Base-by-base conservation (phyloP, 495 filamentous ascomycete species). In the Astrothelium macrocarpum region DNA sequence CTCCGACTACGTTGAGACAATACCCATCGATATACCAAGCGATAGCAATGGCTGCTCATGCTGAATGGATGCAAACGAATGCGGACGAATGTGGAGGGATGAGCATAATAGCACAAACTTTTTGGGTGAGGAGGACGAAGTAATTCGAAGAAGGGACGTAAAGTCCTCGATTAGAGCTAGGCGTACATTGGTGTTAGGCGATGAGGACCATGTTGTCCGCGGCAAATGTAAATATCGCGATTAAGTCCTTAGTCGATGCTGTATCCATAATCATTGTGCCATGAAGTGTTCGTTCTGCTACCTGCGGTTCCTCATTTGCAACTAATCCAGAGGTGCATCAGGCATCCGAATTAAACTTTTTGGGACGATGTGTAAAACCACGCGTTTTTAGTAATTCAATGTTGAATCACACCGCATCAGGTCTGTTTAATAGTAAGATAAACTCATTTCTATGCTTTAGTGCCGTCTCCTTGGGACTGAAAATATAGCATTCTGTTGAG, bases 1-100 rank as follows among this genome's bases (percentile, higher is more conserved):
- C 68, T 90, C 90, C 56, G 94, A 97, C 73, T 97, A 95, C 78
- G 89, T 90, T 64, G 95, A 97, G 72, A 93, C 94, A 43, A 97
- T 97, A 78, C 93, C 96, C 75, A 96, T 97, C 73, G 88, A 95
- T 77, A 84, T 96, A 64, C 90, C 95, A 77, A 89, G 88, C 72
- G 90, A 95, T 62, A 84, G 86, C 64, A 89, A 94, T 71, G 91
- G 94, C 53, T 99, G 94, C 76, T 84, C 91, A 68, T 98, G 94
- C 79, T 98, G 71, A 79, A 9, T 26, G 7, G 29, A 4, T 26
- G 23, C 16, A 16, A 28, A 28, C 25, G 12, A 20, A 11, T 56
- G 25, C 29, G 29, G n/a, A 56, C 11, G 26, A 56, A 25, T 20
- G 49, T 25, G 49, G 23, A 56, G 34, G 14, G 14, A 14, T 39